Evolutionary conservation across 805 yeast species (phyloP), one percentile per base, ranked within the genome.

Genomic region (Ogataea ganodermae): DNA sequence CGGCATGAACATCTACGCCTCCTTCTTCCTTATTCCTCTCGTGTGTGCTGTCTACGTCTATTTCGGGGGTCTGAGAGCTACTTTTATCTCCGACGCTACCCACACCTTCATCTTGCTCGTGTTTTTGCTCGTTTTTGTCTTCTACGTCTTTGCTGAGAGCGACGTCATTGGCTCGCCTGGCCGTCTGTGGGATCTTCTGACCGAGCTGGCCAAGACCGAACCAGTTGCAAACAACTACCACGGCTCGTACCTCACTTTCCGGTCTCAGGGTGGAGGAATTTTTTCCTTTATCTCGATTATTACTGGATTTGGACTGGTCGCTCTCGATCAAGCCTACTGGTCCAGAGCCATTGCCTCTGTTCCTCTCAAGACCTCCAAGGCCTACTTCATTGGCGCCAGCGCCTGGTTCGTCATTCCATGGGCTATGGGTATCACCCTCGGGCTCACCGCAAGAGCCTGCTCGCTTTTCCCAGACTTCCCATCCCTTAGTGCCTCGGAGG

Each of bases 21-120:
- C 78, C 0, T 63, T 70, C 48, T 68, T 75, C 48, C 54, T 77
- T 16, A 54, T 76, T 6, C 80, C 81, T 3, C 52, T 75, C 20
- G 77, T 77, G 38, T 81, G 78, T 17, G 60, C 72, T 39, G 58
- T 74, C 21, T 79, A 78, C 56, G 78, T 81, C 1, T 65, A 70
- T 8, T 62, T 74, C 22, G 83, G 83, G 36, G 83, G 83, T 4
- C 61, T 78, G 36, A 76, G 72, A 49, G 79, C 81, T 4, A 78
- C 83, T 1, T 76, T 78, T 53, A 63, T 78, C 32, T 72, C 82
- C 3, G 83, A 78, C 52, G 76, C 76, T 72, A 70, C 72, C 35
- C 81, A 77, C 55, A 73, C 79, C 10, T 66, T 68, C 27, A 64
- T 68, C 36, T 61, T 69, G 35, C 65, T 61, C 40, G 47, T 61